Base-by-base conservation (phyloP, 805 yeast genomes). In the Spathaspora boniae region DNA sequence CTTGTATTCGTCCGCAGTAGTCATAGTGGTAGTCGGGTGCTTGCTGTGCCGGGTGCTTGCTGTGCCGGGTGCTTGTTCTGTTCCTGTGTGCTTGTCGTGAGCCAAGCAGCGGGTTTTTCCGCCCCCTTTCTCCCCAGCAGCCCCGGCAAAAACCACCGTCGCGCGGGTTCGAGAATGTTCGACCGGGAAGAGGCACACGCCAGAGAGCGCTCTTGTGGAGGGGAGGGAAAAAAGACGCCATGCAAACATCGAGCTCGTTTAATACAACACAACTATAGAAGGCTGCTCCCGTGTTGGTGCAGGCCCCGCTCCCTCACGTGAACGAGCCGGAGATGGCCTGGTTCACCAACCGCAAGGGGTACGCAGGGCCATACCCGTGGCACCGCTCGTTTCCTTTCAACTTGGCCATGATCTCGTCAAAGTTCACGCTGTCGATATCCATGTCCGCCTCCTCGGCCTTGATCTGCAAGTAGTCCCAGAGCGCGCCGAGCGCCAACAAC, bases 311-410 rank as follows among this genome's bases (percentile, higher is more conserved):
- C n/a, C n/a, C 8, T 9, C 8, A 26, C 14, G 14, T 17, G n/a
- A 36, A 26, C 29, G 32, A 26, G 12, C 38, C 24, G 20, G 26
- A 26, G n/a, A 38, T 38, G 18, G 35, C 42, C 11, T 22, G 12
- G 22, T 76, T 70, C 14, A 78, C 70, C 34, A 65, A 24, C 2
- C 49, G 52, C 25, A 76, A 42, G 0, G 76, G 68, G 45, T 79
- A 79, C 1, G 83, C 85, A 6, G 86, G 84, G 0, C 95, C 96
- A 48, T 65, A 72, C 2, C 89, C 93, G 53, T 86, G 91, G 51
- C 95, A 86, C 25, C 64, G 69, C 53, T 85, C 95, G 22, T 71
- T 56, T 2, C 93, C 94, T 50, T 68, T 74, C 36, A 87, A 64
- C 18, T 54, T 56, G 14, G 60, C 53, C 80, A 86, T 78, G 3